Conservation (phyloP, 495 filamentous ascomycete species). For the Aspergillus mulundensis region DNA sequence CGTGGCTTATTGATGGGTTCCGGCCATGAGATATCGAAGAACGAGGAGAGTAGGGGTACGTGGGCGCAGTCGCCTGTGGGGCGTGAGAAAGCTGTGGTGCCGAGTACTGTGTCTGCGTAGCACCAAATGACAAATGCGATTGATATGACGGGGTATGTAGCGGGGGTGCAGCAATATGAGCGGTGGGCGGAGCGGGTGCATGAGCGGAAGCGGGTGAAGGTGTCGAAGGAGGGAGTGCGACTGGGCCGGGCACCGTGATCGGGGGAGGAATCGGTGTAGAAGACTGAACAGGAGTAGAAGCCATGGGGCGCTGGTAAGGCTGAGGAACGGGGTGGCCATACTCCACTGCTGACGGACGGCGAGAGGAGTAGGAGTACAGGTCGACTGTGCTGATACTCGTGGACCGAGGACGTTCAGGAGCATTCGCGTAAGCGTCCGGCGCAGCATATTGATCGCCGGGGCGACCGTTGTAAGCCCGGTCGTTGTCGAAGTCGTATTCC, state of each 20-base stretch:
- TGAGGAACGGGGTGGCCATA: conserved; percentile 43
- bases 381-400: conserved; percentile 68
- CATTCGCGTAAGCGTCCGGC: conserved; percentile 41
- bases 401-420: conserved; percentile 62
- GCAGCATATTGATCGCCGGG: conserved; percentile 57
- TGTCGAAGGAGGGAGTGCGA: conserved; percentile 15
- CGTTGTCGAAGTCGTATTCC: conserved; percentile 62
- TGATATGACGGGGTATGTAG: conserved; percentile 28
- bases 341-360: conserved; percentile 54
- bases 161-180: conserved; percentile 3
- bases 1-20: conserved; percentile 30
- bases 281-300: conserved; percentile 23
- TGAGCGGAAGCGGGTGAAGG: conserved; percentile 23
- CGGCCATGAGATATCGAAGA: conserved; percentile 39
- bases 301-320: conserved; percentile 27
- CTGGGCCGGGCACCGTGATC: not conserved
- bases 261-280: conserved; percentile 3
- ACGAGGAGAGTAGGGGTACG: conserved; percentile 43
- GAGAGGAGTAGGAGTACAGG: conserved; percentile 31
- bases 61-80: conserved; percentile 38
- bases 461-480: conserved; percentile 50
- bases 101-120: conserved; percentile 38
- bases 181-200: not conserved
- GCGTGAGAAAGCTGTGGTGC: conserved; percentile 45
- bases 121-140: conserved; percentile 43